Evolutionary conservation across 1,284 basidiomycete species (phyloP), one percentile per base, ranked within the genome.

Genomic region (Vanrija sp.): DNA sequence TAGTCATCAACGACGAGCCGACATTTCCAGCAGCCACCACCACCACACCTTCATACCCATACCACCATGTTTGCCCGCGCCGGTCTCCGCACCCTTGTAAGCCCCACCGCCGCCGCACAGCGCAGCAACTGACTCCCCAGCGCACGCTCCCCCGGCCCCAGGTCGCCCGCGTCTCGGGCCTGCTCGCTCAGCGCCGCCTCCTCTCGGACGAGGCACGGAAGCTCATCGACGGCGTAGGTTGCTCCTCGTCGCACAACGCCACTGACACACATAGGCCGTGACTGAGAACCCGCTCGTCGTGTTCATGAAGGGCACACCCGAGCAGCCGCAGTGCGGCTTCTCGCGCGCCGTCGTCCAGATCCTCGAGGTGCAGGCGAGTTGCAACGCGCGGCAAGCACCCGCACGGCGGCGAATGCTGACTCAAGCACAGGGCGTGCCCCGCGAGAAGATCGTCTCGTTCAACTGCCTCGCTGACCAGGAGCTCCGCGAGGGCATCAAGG

Each of bases 341-440:
- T 95, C 91, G 21, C 83, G 95, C 47, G 95, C 94, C 1, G 92
- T 90, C 1, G 83, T 91, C 46, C 94, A 98, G 75, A 85, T 97
- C 53, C 82, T 98, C 54, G 89, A 91, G 58, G 81, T 97, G 38
- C 90, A 97, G 78, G 76, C 75, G 51, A 62, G 70, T 44, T 16
- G n/a, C 28, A 26, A 15, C 14, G 18, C 21, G 21, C 18, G 46
- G 48, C 28, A 6, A 28, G 28, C 21, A 9, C 46, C 19, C 45
- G 16, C 25, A 39, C 38, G 16, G 29, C 38, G 16, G 29, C 46
- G 21, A 23, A 23, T 9, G 46, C 50, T 55, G 85, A 88, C 55
- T 23, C 21, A 21, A 12, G 16, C 39, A 23, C 87, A 97, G 58
- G 87, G 86, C 38, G 91, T 98, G 1, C 83, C 86, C 0, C 67